Evolutionary conservation across 1,284 basidiomycete species (phyloP), one percentile per base, ranked within the genome.

Genomic region (Moniliella sp.): DNA sequence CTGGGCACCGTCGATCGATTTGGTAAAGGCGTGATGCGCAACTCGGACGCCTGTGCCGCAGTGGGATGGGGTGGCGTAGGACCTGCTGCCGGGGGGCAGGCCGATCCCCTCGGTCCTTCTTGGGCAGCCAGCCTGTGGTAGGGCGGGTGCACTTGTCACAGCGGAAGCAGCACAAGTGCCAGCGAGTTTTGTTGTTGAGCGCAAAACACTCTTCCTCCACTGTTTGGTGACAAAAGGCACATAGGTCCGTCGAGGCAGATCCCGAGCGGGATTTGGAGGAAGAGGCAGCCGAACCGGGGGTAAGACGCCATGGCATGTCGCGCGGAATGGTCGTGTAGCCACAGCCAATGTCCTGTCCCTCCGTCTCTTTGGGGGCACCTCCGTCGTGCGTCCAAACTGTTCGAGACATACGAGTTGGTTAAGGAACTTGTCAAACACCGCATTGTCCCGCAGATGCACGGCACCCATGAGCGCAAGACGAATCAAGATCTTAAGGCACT

Each of bases 401-500:
- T 83, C 83, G 26, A 94, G 71, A 36, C 82, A 69, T 57, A 91
- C 82, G 29, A 97, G 69, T 51, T 86, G 77, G 48, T 83, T 81
- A 38, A 99, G 70, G 66, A 93, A 93, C 34, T 73, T 75, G 3
- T 74, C 66, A 69, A 97, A 78, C 0, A 84, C 83, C 19, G 72
- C 68, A 33, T 80, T 74, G 41, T 68, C 71, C 50, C 80, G 72
- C 51, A 99, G 70, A 63, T 82, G 91, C 44, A 99, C 71, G 2
- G 86, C 81, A 12, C 84, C 84, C 0, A 91, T 94, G 27, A 99
- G 67, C 4, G 91, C 86, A 42, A 99, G 94, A 30, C 88, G 78
- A 50, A 99, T 99, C 33, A 97, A 72, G 60, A 99, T 94, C 67
- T 99, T 99, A 60, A 99, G 75, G 63, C 97, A 97, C 63, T 99